Base-by-base conservation (phyloP, 2,329 filamentous ascomycete species). In the Ramularia endophylla region DNA sequence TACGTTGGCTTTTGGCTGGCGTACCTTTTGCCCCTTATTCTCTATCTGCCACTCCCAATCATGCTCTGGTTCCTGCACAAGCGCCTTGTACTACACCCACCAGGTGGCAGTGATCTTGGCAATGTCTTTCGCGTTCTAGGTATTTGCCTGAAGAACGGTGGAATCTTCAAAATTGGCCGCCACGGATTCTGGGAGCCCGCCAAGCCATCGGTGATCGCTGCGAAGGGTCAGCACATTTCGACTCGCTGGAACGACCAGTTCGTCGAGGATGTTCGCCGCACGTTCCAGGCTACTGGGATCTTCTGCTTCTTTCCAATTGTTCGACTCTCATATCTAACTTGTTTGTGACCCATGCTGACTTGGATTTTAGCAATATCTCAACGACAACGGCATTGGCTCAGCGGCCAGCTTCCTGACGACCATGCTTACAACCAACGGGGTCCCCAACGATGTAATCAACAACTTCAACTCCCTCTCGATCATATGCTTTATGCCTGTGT, bases 261-360 rank as follows among this genome's bases (percentile, higher is more conserved):
- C 51, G 69, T 87, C 31, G 80, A 84, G 5, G 83, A 87, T 56
- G 68, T 87, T 32, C 81, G 81, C 65, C 78, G 80, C 25, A 73
- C 75, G 3, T 46, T 47, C 40, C 48, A 50, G 13, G 44, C 48
- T 0, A 11, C 60, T 76, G 77, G 80, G 54, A 81, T 85, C 40
- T 85, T 86, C 43, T 52, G 65, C 28, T 70, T 67, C 55, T 71
- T 66, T 46, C 68, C 68, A 0, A 60, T 71, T n/a, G n/a, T n/a
- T n/a, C n/a, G n/a, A n/a, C n/a, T n/a, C n/a, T n/a, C n/a, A n/a
- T n/a, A n/a, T n/a, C n/a, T n/a, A n/a, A n/a, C n/a, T n/a, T n/a
- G n/a, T n/a, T n/a, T n/a, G n/a, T n/a, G n/a, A n/a, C n/a, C n/a
- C n/a, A n/a, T n/a, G n/a, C n/a, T n/a, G n/a, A n/a, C n/a, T n/a